Evolutionary conservation across 495 filamentous ascomycete genomes (phyloP), one percentile per base, ranked within the genome.

Genomic region (Haplographium delicatum): DNA sequence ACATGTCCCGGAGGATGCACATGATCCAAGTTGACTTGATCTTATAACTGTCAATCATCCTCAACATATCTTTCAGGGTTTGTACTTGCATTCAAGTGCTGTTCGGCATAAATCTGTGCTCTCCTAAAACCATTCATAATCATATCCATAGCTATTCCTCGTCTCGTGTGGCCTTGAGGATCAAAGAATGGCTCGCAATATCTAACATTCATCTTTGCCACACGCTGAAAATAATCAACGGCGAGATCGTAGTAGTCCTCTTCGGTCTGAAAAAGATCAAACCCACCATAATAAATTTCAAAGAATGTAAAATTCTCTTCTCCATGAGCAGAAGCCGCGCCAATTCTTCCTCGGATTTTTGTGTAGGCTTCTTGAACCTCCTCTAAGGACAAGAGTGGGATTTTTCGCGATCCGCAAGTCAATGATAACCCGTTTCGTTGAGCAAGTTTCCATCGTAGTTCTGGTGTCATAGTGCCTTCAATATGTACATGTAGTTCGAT

Each of bases 121-220:
- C 67, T 66, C 9, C 61, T 65, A 57, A 86, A 81, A 0, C 84
- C 84, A 4, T 52, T 55, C 5, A 88, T 67, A 19, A 88, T 68
- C 5, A 76, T 79, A 1, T 69, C 52, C 54, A 82, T 80, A 5
- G 68, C n/a, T 7, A 89, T 62, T 15, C 80, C 81, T 19, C 84
- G 74, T 16, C 63, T 60, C n/a, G 73, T 69, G 61, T 90, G 86
- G 3, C 81, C 83, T 56, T 89, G 84, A 6, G 85, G 84, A 62
- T 89, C 85, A 67, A 88, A 89, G 66, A 86, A 88, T 41, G 86
- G 74, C 55, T 90, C 86, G 7, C 83, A 83, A 52, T 89, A 85
- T 31, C 78, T 69, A 13, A 89, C 81, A 51, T 78, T 78, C 57
- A 85, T 78, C 0, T 67, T 57, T 39, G 80, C 69, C 1, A 82